Base-by-base conservation (phyloP, 805 yeast genomes). In the Barnettozyma sp. region DNA sequence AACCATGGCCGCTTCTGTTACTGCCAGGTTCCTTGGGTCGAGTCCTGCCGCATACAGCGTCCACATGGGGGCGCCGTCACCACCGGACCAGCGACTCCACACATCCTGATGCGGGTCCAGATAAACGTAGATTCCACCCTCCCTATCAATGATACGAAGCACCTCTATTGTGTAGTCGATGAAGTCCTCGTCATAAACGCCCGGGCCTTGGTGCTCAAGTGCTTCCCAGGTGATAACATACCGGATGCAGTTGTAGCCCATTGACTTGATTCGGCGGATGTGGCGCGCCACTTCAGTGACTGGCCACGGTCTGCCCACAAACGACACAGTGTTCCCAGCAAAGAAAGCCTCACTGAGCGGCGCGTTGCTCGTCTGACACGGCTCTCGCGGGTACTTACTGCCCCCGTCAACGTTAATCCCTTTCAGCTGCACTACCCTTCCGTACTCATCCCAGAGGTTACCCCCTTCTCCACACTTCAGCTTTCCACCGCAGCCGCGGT, bases 11-110 rank as follows among this genome's bases (percentile, higher is more conserved):
- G 95, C 94, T 40, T 82, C 84, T 5, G 92, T 83, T 2, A 46
- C 65, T 1, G 70, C 58, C 49, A 92, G 84, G n/a, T 72, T 58
- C n/a, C 55, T 63, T 0, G 95, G 95, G 38, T 88, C 74, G 32
- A 88, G 60, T 1, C 96, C 96, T 2, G 90, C 94, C 17, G 92
- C 88, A 51, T 82, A 78, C 4, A 87, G 55, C 0, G 97, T 87
- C 97, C 97, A 88, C 50, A 84, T 50, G 1, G 97, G 97, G 4
- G 96, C 95, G 14, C 97, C 97, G 31, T 85, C 77, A 3, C 97
- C 97, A 5, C 96, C 96, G 9, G 77, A 65, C 53, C 69, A 83
- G 32, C 96, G 70, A 2, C 92, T 79, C 97, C 97, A 88, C 10
- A 80, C 94, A 55, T 88, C 97, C 56, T 88, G 97, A 55, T 88